A percentile compares a stretch with the other conserved stretches of the same genome.
Conservation (phyloP, 208 protist genomes). For the Blastocrithidia nonstop region DNA sequence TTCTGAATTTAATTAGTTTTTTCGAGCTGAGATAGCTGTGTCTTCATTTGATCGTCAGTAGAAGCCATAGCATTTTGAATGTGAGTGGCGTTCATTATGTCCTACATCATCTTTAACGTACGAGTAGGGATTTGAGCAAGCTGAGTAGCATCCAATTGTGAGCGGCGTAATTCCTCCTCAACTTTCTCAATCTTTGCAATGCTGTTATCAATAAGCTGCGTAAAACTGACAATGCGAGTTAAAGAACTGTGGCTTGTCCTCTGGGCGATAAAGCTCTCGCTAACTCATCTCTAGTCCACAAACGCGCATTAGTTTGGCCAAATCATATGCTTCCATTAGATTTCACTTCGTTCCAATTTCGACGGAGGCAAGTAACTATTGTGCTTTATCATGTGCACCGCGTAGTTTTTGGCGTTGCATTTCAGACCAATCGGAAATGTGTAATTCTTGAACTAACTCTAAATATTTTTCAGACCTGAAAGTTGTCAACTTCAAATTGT, state of each 20-base stretch:
- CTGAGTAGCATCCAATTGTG: conserved; percentile 52
- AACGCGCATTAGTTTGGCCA: conserved; percentile 60
- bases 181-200: conserved; percentile 71
- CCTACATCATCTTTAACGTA: conserved; percentile 59
- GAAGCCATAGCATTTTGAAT: conserved; percentile 58
- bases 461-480: conserved; percentile 65
- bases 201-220: conserved; percentile 60
- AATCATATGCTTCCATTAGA: conserved; percentile 67
- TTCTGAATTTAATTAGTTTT: conserved; percentile 71
- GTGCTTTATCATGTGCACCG: conserved; percentile 55
- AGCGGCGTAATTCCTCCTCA: conserved; percentile 43
- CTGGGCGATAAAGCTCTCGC: conserved; percentile 63
- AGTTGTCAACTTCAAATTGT: conserved; percentile 81
- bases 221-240: conserved; percentile 66
- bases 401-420: conserved; percentile 65
- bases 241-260: conserved; percentile 80
- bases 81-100: conserved; percentile 68
- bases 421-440: conserved; percentile 71
- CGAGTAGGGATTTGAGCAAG: conserved; percentile 41
- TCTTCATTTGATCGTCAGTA: conserved; percentile 62
- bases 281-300: conserved; percentile 57
- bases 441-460: conserved; percentile 69
- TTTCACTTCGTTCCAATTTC: conserved; percentile 75
- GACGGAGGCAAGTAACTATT: conserved; percentile 45
- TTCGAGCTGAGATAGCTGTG: conserved; percentile 65